Evolutionary conservation across 2,329 filamentous ascomycete genomes (phyloP).

Genomic region (Ophiostoma ulmi): DNA sequence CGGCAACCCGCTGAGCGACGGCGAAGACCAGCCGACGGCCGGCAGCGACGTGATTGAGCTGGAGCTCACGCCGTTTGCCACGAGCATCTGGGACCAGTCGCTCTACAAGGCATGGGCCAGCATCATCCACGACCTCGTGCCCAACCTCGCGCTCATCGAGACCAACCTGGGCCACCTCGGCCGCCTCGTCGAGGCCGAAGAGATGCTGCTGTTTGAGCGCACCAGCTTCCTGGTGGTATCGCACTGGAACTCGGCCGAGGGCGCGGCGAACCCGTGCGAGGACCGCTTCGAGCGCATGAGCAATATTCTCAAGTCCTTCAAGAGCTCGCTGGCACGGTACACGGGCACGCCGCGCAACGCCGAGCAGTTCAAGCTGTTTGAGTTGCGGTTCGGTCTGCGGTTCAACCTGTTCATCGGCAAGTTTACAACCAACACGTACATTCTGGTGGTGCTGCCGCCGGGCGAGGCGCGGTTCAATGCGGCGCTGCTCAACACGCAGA

Average conservation of each 20-base stretch:
- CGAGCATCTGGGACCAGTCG: constrained; percentile 97
- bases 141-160: constrained; percentile 84
- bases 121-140: constrained; percentile 97
- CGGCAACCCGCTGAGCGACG: constrained; percentile 21
- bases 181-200: constrained; percentile 81
- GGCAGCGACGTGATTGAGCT: constrained; percentile 40
- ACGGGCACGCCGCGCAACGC: constrained; percentile 75
- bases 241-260: constrained; percentile 72
- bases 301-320: constrained; percentile 98
- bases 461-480: constrained; percentile 89
- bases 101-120: constrained; percentile 97
- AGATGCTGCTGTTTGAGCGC: constrained; percentile 89
- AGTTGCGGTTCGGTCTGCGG: constrained; percentile 67
- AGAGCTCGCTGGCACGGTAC: constrained; percentile 73
- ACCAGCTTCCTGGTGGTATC: constrained; percentile 97
- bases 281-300: constrained; percentile 91
- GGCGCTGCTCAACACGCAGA: constrained; percentile 82
- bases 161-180: constrained; percentile 77
- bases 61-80: constrained; percentile 82
- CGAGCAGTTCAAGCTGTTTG: constrained; percentile 75
- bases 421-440: constrained; percentile 95
- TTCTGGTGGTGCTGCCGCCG: constrained; percentile 85
- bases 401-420: constrained; percentile 95
- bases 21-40: constrained; percentile 27
- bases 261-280: constrained; percentile 75